Percentiles rank a stretch among this genome's conserved stretches.
Evolutionary conservation across 2,329 filamentous ascomycete genomes (phyloP).

Genomic region (Ascochyta clinopodiicola): DNA sequence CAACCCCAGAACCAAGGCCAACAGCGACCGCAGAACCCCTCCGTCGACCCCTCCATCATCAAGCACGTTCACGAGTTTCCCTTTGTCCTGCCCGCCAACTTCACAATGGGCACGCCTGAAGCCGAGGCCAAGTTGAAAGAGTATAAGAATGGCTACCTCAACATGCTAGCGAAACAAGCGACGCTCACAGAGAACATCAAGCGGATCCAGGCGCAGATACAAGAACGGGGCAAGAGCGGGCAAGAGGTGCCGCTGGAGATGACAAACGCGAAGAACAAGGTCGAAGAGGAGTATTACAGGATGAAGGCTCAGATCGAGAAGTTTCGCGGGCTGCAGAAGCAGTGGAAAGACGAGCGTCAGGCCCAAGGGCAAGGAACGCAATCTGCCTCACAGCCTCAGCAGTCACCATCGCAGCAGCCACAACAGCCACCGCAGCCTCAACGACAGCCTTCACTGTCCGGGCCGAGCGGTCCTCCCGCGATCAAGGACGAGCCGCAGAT

Average conservation of each 20-base stretch:
- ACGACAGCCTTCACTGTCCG: constrained; percentile 39
- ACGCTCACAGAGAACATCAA: constrained; percentile 34
- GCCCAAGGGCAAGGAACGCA: constrained; percentile 41
- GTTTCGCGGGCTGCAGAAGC: constrained; percentile 44
- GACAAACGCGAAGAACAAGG: constrained; percentile 31
- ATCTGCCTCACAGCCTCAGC: constrained; percentile 26
- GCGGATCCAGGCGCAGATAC: constrained; percentile 36
- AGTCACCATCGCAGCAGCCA: constrained; percentile 23
- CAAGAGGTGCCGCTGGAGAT: constrained; percentile 45
- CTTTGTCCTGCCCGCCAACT: constrained; percentile 38
- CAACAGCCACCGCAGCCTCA: constrained; percentile 39
- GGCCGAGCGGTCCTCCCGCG: constrained; percentile 30
- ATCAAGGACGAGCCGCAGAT: constrained; percentile 46
- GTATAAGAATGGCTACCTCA: constrained; percentile 44
- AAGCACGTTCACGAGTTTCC: constrained; percentile 47
- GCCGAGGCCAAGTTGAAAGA: constrained; percentile 46
- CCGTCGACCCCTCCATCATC: constrained; percentile 43
- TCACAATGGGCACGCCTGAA: constrained; percentile 43
- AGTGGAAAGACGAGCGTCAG: constrained; percentile 44
- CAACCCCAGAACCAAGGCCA: constrained; percentile 18
- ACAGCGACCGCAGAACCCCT: constrained; percentile 19
- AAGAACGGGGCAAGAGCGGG: constrained; percentile 39
- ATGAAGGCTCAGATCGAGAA: constrained; percentile 44
- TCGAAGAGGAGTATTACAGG: constrained; percentile 39
- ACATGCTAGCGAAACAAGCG: constrained; percentile 44